Base-by-base conservation (phyloP, 225 moss, liverwort and hornwort species). In the Sphagnum tenellum region DNA sequence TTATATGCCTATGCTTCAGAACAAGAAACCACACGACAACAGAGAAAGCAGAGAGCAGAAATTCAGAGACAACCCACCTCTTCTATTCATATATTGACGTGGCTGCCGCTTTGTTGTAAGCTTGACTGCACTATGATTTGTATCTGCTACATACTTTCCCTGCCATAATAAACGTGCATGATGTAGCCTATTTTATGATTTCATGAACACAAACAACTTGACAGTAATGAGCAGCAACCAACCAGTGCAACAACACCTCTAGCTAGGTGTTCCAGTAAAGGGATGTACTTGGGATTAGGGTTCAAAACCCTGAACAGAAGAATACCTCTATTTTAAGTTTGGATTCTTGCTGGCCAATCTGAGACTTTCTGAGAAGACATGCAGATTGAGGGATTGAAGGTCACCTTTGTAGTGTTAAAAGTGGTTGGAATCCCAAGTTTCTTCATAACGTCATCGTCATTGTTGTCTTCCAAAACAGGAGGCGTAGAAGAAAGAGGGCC, bases 81-180 rank as follows among this genome's bases (percentile, higher is more conserved):
- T 79, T 83, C 98, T 82, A 66, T 98, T 98, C 98, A 98, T 98
- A 66, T 98, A 98, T 68, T 98, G 98, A 46, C 98, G 78, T 46
- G 98, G 98, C 7, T 75, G 68, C 52, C 93, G 89, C 81, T 98
- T 98, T 5, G 98, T 98, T 45, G 93, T 98, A 54, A 98, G 76
- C 82, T 98, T 98, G 48, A 93, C 98, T 11, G 98, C 98, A 84
- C 93, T 93, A 71, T 93, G 98, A 77, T 98, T 98, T n/a, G 98
- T 78, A 78, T 98, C 98, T 5, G 74, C 13, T 57, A 98, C 82
- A 74, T 98, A 98, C 59, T 93, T 98, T 13, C 90, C 93, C 82
- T 87, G 61, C 67, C 61, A 8, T 44, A 29, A 29, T 0, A 29
- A 29, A 29, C 1, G 29, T 29, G 29, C 29, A 29, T 11, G 64